Evolutionary conservation across 352 stramenopile genomes (phyloP), one percentile per base, ranked within the genome.

Genomic region (Pythium angustatum): DNA sequence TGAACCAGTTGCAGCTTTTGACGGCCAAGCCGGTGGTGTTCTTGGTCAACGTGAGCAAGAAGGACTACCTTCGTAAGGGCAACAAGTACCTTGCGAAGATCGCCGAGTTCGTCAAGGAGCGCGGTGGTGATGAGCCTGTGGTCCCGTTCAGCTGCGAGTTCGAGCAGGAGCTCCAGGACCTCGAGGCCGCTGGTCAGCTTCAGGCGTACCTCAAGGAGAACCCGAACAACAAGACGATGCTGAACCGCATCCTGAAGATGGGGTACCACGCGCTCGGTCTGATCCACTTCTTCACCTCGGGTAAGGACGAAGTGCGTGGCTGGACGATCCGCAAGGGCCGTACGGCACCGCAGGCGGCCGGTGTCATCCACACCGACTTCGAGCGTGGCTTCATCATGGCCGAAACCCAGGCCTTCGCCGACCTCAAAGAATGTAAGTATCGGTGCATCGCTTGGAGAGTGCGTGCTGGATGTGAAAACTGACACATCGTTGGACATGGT

Each of bases 311-410:
- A 84, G 97, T 99, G 31, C 86, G 97, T 56, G 96, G 96, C 44
- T 99, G 98, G 98, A 99, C 97, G 17, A 99, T 99, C 61, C 97
- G 98, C 66, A 97, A 98, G 80, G 97, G 97, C 45, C 95, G 91
- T 54, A 55, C 97, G 68, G 97, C 97, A 80, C 97, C 97, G 11
- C 96, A 99, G 77, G 97, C 97, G 53, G 98, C 98, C 41, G 97
- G 97, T 73, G 95, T 98, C 11, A 99, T 99, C 83, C 98, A 99
- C 83, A 96, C 93, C 40, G 98, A 99, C 78, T 99, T 99, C 68
- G 98, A 99, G 85, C 94, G 98, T 76, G 97, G 97, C 58, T 99
- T 99, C 77, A 99, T 99, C 74, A 97, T 93, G 75, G 96, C 96
- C 28, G 88, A 96, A 83, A 85, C 94, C 10, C 84, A 93, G 74